Evolutionary conservation across 2,329 filamentous ascomycete genomes (phyloP).

Genomic region (Purpureocillium lavendulum): DNA sequence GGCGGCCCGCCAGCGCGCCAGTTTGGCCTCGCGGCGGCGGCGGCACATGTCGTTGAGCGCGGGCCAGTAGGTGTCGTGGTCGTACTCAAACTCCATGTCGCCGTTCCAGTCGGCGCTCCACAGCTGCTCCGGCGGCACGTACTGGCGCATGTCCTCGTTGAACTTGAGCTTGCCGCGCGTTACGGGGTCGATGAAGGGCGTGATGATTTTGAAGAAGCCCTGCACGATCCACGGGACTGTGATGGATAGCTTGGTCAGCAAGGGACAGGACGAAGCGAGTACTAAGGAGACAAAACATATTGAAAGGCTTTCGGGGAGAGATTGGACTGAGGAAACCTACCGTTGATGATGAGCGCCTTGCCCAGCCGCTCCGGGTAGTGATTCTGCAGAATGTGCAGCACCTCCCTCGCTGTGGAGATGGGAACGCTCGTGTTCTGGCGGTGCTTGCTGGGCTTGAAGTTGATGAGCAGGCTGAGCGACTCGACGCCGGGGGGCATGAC

Average conservation of each 20-base stretch:
- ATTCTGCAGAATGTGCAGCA: conserved; percentile 85
- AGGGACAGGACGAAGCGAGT: too few relatives aligned
- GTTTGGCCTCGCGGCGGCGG: conserved; percentile 53
- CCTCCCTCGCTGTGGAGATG: conserved; percentile 68
- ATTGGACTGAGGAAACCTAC: too few relatives aligned
- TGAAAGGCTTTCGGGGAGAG: too few relatives aligned
- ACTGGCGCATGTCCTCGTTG: conserved; percentile 81
- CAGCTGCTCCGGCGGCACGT: conserved; percentile 75
- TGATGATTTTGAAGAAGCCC: conserved; percentile 94
- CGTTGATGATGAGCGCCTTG: conserved; percentile 79
- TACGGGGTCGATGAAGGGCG: conserved; percentile 89
- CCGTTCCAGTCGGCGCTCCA: conserved; percentile 69
- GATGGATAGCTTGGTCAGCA: neutral
- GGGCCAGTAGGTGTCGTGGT: conserved; percentile 85
- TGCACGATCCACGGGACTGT: conserved; percentile 83
- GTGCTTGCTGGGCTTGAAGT: conserved; percentile 75
- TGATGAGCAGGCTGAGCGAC: conserved; percentile 77
- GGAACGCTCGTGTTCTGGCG: conserved; percentile 66
- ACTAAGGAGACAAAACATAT: neutral
- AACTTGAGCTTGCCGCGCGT: conserved; percentile 95
- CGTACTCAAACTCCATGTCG: conserved; percentile 81
- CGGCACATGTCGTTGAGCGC: conserved; percentile 65
- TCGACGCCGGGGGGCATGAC: conserved; percentile 83
- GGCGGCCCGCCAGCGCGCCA: conserved; percentile 66
- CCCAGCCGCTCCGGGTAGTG: conserved; percentile 94